phyloP scores from a whole-genome alignment of 2,329 filamentous ascomycete genomes.

The Epichloe aotearoae region DNA sequence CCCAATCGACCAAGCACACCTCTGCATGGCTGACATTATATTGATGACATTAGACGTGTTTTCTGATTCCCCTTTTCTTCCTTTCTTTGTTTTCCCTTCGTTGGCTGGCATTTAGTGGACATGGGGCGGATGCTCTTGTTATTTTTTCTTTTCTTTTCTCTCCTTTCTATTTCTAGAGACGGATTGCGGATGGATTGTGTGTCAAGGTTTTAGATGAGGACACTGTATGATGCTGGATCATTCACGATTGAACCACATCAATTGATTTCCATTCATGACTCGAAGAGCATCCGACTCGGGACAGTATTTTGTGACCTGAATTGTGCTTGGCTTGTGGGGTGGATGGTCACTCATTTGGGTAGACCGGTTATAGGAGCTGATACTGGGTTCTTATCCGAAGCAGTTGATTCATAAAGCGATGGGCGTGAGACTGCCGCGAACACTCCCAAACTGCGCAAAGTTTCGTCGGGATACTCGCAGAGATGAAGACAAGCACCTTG shows the following conservation, averaged over 20 bases:
- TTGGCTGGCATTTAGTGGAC: slow-evolving; percentile 9
- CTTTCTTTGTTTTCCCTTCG: slow-evolving; percentile 4
- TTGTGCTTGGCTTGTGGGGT: not conserved
- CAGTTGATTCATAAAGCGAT: not conserved
- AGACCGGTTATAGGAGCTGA: not conserved
- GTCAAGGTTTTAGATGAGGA: slow-evolving; percentile 12
- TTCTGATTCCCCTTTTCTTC: not conserved
- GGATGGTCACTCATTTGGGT: not conserved
- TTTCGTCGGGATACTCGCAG: not conserved
- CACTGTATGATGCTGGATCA: slow-evolving; percentile 1
- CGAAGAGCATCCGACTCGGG: not conserved
- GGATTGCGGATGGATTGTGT: slow-evolving; percentile 5
- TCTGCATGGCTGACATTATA: slow-evolving; percentile 7
- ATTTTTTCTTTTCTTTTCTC: not conserved
- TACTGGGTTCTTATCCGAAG: not conserved
- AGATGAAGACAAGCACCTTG: not conserved
- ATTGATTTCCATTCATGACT: not conserved
- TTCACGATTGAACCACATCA: not conserved
- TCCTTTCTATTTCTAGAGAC: not conserved
- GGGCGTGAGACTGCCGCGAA: no score
- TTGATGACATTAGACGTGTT: slow-evolving; percentile 7
- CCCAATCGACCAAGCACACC: not conserved
- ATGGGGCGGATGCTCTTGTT: not conserved
- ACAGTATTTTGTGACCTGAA: not conserved
- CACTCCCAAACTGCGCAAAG: not conserved